Evolutionary conservation across 805 yeast species (phyloP).

Genomic region (Lachancea fermentati): DNA sequence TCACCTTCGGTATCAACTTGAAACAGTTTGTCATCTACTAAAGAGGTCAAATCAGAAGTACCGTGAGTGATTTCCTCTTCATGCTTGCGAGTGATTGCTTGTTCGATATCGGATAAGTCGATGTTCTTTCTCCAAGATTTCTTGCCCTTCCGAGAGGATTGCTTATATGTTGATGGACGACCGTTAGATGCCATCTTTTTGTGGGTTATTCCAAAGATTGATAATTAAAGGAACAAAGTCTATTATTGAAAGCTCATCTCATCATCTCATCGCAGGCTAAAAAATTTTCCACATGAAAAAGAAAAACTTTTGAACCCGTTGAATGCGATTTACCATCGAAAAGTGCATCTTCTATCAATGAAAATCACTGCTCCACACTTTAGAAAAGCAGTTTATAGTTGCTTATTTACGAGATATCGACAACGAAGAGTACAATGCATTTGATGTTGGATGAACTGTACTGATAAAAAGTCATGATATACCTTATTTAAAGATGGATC

Average conservation of each 20-base stretch:
- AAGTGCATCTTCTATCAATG: too few species aligned
- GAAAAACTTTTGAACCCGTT: not conserved
- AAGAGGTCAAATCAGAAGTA: slow-evolving; percentile 20
- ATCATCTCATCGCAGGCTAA: slow-evolving; percentile 15
- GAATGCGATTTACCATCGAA: not conserved
- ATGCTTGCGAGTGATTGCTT: slow-evolving; percentile 59
- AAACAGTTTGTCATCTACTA: slow-evolving; percentile 28
- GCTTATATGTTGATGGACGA: slow-evolving; percentile 57
- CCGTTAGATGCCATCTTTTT: slow-evolving; percentile 18
- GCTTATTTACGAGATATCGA: too few species aligned
- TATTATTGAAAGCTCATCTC: slow-evolving; percentile 15
- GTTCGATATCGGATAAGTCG: slow-evolving; percentile 74
- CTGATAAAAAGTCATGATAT: slow-evolving; percentile 6
- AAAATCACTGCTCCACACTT: too few species aligned
- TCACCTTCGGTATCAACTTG: slow-evolving; percentile 67
- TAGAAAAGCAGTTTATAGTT: too few species aligned
- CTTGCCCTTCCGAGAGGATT: slow-evolving; percentile 87
- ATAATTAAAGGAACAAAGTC: not conserved
- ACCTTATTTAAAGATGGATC: slow-evolving; percentile 4
- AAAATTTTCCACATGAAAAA: not conserved
- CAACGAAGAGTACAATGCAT: too few species aligned
- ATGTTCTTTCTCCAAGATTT: slow-evolving; percentile 95
- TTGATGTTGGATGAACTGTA: not conserved
- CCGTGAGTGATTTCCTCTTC: slow-evolving; percentile 45
- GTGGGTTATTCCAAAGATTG: not conserved